Conservation (phyloP, 495 filamentous ascomycete species). For the Aspergillus olivimuriae region DNA sequence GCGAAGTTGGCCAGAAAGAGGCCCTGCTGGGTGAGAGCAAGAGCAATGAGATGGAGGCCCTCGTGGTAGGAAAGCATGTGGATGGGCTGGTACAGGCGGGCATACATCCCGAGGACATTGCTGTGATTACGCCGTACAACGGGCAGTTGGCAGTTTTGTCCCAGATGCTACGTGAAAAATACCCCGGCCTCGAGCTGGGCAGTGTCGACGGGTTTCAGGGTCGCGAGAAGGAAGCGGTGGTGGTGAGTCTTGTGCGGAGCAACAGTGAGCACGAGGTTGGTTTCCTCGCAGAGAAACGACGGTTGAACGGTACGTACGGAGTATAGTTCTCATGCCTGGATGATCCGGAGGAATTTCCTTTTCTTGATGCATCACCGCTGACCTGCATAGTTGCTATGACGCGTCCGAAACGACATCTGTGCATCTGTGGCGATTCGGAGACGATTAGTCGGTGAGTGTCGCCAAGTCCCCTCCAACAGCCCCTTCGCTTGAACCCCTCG, state of each 20-base stretch:
- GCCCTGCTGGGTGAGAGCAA: slow-evolving; percentile 75
- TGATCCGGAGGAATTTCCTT: not conserved
- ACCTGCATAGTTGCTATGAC: slow-evolving; percentile 81
- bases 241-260: slow-evolving; percentile 85
- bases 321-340: slow-evolving; percentile 7
- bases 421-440: slow-evolving; percentile 88
- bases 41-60: slow-evolving; percentile 87
- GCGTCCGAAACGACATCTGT: slow-evolving; percentile 80
- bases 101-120: slow-evolving; percentile 73
- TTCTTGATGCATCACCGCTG: not conserved
- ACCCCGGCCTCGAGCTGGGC: slow-evolving; percentile 80
- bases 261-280: slow-evolving; percentile 83
- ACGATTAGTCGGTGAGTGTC: slow-evolving; percentile 71
- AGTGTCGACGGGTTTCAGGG: slow-evolving; percentile 98
- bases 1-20: slow-evolving; percentile 43
- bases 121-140: slow-evolving; percentile 94
- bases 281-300: slow-evolving; percentile 87
- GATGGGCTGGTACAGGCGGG: slow-evolving; percentile 68
- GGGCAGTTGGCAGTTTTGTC: slow-evolving; percentile 80
- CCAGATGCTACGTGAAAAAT: slow-evolving; percentile 66
- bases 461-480: not conserved
- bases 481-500: not conserved
- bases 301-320: slow-evolving; percentile 92
- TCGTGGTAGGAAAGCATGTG: slow-evolving; percentile 72
- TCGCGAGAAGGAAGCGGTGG: slow-evolving; percentile 91